phyloP scores from a whole-genome alignment of 2,329 filamentous ascomycete genomes.

The Cercospora sp. region DNA sequence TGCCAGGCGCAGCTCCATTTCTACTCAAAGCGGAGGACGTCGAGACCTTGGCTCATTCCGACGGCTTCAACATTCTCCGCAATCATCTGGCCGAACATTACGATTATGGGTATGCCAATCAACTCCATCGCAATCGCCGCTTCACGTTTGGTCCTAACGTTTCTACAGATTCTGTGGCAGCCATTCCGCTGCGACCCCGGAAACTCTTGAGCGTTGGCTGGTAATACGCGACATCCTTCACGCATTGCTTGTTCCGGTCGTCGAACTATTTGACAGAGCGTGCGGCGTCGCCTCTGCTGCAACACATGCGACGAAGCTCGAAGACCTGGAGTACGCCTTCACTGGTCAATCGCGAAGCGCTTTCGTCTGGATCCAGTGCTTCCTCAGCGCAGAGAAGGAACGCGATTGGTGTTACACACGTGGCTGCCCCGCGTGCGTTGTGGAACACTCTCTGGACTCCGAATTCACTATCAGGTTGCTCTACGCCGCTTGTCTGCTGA shows the following conservation, averaged over 20 bases:
- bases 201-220: conserved; percentile 46
- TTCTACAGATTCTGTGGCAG: conserved; percentile 46
- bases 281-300: conserved; percentile 53
- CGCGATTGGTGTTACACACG: conserved; percentile 57
- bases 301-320: conserved; percentile 49
- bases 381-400: conserved; percentile 54
- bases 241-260: conserved; percentile 59
- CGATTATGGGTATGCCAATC: conserved; percentile 39
- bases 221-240: conserved; percentile 61
- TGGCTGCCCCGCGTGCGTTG: conserved; percentile 56
- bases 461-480: conserved; percentile 51
- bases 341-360: conserved; percentile 57
- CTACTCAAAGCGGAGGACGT: conserved; percentile 46
- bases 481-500: conserved; percentile 51
- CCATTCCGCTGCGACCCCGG: conserved; percentile 40
- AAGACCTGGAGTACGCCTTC: conserved; percentile 60
- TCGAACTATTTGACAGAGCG: conserved; percentile 58
- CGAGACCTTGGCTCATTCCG: conserved; percentile 41
- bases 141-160: conserved; percentile 42
- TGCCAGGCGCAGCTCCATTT: conserved; percentile 44
- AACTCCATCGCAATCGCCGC: conserved; percentile 3
- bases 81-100: conserved; percentile 45
- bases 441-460: conserved; percentile 47
- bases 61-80: conserved; percentile 48
- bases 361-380: conserved; percentile 61